A percentile compares a stretch with the other conserved stretches of the same genome.
Evolutionary conservation across 441 rosid species (phyloP).

Genomic region (Gossypium laxum): DNA sequence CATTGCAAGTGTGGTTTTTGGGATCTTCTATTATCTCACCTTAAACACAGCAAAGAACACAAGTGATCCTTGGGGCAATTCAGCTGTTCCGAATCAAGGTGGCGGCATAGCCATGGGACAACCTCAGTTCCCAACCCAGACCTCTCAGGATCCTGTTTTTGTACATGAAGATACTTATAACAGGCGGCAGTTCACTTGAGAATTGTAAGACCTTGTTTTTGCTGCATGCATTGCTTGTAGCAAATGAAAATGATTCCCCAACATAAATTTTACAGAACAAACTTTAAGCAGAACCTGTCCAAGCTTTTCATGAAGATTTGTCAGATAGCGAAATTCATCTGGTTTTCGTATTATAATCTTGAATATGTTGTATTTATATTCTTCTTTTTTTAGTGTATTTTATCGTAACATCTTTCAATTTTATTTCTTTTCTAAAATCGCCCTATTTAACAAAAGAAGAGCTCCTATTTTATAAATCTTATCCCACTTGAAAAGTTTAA

Average conservation of each 20-base stretch:
- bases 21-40: constrained; percentile 57
- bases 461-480: not conserved
- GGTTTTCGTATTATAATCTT: not conserved
- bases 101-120: constrained; percentile 75
- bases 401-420: too few species aligned
- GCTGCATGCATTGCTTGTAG: not conserved
- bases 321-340: not conserved
- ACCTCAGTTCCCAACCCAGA: constrained; percentile 51
- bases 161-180: constrained; percentile 77
- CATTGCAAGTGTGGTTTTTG: constrained; percentile 44
- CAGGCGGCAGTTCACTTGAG: constrained; percentile 68
- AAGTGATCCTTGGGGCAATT: constrained; percentile 19
- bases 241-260: not conserved
- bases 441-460: too few species aligned
- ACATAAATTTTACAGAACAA: not conserved
- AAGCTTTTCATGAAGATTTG: not conserved
- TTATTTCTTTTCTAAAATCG: not conserved
- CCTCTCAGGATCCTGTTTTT: constrained; percentile 56
- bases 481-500: not conserved
- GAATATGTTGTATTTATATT: not conserved
- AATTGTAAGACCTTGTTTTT: not conserved
- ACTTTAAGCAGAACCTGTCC: not conserved
- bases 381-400: not conserved
- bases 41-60: constrained; percentile 35
- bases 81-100: constrained; percentile 29